Evolutionary conservation across 345 rosid species (phyloP), one percentile per base, ranked within the genome.

Genomic region (Barbarea vulgaris): DNA sequence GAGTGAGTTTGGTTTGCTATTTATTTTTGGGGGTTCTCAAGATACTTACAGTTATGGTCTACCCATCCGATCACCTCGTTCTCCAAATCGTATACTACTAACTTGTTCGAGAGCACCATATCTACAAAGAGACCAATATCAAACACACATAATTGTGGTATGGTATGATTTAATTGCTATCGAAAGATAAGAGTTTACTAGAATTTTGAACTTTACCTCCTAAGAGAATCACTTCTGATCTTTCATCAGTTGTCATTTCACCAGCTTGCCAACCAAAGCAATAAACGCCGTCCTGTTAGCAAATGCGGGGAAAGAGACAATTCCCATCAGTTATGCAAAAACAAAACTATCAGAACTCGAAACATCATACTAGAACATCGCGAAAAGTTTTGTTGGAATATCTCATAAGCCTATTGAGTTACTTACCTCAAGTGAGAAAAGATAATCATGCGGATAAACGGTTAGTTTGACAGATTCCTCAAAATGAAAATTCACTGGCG

Each of bases 211-310:
- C 2, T 15, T 64, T 87, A 89, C 97, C 96, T 88, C 97, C 98
- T 73, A 94, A 80, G 64, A 94, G 89, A 73, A 85, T 83, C 77
- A 88, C 71, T 42, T 84, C 87, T 70, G 66, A 72, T 44, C 91
- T 86, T 44, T 88, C 89, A 72, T 74, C 83, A 60, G 87, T 81
- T 75, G 86, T 85, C 81, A 82, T 9, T 42, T 82, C 87, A 46
- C 91, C 81, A 22, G 73, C 83, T 77, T 85, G 87, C 96, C 96
- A 94, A 75, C 98, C 98, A 10, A 94, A 69, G 77, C 98, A 94
- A 85, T 88, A 91, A 5, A 44, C 21, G 18, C 81, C 78, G 0
- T 85, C 80, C 98, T 93, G 87, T 61, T 54, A 37, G 17, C 28
- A 64, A 54, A 56, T 37, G 19, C 10, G 11, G 19, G 8, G 15